Conservation (phyloP, 2,329 filamentous ascomycete species). For the Phialocephala sp. region DNA sequence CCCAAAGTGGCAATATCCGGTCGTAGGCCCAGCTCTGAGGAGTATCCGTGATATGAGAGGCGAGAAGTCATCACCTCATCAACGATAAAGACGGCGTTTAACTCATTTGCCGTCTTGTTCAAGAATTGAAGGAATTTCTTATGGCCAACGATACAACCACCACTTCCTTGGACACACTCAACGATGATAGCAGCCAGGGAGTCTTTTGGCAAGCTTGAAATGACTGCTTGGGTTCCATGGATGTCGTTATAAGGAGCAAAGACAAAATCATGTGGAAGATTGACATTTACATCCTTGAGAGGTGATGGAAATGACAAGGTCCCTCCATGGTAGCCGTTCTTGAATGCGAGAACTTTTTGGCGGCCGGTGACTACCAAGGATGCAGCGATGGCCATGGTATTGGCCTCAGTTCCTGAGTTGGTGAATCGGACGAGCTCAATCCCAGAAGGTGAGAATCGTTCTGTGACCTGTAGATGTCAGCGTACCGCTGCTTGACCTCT, state of each 20-base stretch:
- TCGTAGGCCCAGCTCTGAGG: slow-evolving; percentile 48
- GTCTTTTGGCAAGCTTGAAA: slow-evolving; percentile 44
- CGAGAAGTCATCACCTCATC: slow-evolving; percentile 77
- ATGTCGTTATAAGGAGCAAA: slow-evolving; percentile 67
- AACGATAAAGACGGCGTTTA: slow-evolving; percentile 65
- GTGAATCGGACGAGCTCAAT: slow-evolving; percentile 64
- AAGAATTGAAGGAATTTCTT: slow-evolving; percentile 33
- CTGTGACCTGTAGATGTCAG: slow-evolving; percentile 46
- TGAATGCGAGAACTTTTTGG: slow-evolving; percentile 36
- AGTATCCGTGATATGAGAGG: slow-evolving; percentile 57
- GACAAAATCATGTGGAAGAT: slow-evolving; percentile 44
- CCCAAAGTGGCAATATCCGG: slow-evolving; percentile 70
- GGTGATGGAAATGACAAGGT: slow-evolving; percentile 53
- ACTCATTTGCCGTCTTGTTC: slow-evolving; percentile 23
- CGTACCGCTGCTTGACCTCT: not conserved
- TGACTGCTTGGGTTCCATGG: slow-evolving; percentile 49
- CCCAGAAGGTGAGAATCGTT: slow-evolving; percentile 51
- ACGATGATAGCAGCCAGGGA: slow-evolving; percentile 61
- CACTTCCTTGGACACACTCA: slow-evolving; percentile 69
- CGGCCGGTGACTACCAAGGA: slow-evolving; percentile 32
- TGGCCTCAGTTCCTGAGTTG: slow-evolving; percentile 71
- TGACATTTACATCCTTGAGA: slow-evolving; percentile 41
- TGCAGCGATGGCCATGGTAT: slow-evolving; percentile 60
- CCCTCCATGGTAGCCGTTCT: slow-evolving; percentile 37
- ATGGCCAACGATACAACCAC: slow-evolving; percentile 58